phyloP scores from a whole-genome alignment of 164 flowering plant genomes.

The Paratinospora sagittata region DNA sequence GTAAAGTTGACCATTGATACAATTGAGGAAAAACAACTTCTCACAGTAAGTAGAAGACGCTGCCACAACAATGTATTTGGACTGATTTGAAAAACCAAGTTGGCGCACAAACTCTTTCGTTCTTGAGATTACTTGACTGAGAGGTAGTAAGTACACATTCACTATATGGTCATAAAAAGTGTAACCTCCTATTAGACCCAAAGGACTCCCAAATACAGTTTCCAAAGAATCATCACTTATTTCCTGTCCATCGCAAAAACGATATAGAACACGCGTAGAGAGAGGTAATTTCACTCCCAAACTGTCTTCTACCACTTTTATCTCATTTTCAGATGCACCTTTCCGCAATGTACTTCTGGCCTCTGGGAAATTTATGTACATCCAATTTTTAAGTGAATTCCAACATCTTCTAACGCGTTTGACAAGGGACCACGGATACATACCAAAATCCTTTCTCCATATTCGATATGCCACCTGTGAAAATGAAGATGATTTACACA shows the following conservation, averaged over 20 bases:
- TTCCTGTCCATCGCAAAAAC: constrained; percentile 80
- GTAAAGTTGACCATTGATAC: constrained; percentile 59
- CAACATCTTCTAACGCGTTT: constrained; percentile 52
- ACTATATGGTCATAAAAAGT: constrained; percentile 52
- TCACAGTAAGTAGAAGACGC: constrained; percentile 39
- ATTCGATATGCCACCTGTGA: constrained; percentile 51
- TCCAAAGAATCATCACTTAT: constrained; percentile 6
- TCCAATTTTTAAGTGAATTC: constrained; percentile 50
- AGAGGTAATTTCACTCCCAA: constrained; percentile 71
- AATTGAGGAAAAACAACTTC: constrained; percentile 74
- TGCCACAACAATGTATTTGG: constrained; percentile 59
- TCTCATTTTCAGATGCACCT: constrained; percentile 75
- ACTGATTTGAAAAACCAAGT: constrained; percentile 28
- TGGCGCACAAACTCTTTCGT: constrained; percentile 36
- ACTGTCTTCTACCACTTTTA: constrained; percentile 43
- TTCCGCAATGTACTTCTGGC: constrained; percentile 39
- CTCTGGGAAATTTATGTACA: constrained; percentile 43
- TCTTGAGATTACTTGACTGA: constrained; percentile 33
- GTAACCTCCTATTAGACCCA: constrained; percentile 92
- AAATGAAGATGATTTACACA: background rate
- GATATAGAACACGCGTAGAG: constrained; percentile 72
- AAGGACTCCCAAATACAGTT: constrained; percentile 8
- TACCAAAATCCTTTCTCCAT: constrained; percentile 65
- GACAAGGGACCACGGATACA: constrained; percentile 70
- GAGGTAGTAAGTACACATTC: constrained; percentile 65